Evolutionary conservation across 2,329 filamentous ascomycete genomes (phyloP).

Genomic region (Aspergillus fructus): DNA sequence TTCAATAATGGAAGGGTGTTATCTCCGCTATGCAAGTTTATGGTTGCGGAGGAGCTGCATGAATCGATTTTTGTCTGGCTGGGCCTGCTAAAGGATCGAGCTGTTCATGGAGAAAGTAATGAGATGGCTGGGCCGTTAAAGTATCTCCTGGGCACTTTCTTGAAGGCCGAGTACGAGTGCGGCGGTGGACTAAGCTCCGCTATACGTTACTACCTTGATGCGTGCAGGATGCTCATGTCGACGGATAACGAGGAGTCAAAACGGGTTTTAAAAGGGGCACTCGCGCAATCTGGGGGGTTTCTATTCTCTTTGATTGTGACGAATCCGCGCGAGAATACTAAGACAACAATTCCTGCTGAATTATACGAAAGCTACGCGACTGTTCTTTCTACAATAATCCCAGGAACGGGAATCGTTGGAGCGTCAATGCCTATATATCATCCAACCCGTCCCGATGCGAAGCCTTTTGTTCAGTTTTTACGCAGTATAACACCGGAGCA

Average conservation of each 20-base stretch:
- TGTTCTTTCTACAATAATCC: conserved; percentile 23
- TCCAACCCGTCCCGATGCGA: conserved; percentile 34
- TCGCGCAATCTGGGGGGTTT: conserved; percentile 24
- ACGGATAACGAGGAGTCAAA: conserved; percentile 5
- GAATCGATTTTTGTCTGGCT: conserved; percentile 37
- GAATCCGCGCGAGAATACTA: conserved; percentile 20
- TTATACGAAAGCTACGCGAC: conserved; percentile 36
- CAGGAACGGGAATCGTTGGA: conserved; percentile 22
- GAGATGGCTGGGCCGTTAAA: too few species aligned
- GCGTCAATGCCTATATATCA: conserved; percentile 38
- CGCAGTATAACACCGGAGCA: conserved; percentile 21
- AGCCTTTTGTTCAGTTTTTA: conserved; percentile 31
- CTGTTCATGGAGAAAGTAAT: conserved; percentile 22
- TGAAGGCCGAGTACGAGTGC: conserved; percentile 35
- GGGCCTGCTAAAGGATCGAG: conserved; percentile 26
- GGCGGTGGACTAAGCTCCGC: conserved; percentile 34
- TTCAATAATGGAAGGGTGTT: conserved; percentile 29
- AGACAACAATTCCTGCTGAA: conserved; percentile 24
- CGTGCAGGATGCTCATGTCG: conserved; percentile 23
- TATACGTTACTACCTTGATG: conserved; percentile 30
- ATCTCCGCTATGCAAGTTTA: conserved; percentile 36
- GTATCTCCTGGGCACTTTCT: conserved; percentile 30
- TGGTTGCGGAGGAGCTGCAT: conserved; percentile 39
- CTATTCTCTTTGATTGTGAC: conserved; percentile 27
- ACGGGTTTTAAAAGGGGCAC: conserved; percentile 16